phyloP scores from a whole-genome alignment of 176 grass and related monocot species.

The Avena insularis region DNA sequence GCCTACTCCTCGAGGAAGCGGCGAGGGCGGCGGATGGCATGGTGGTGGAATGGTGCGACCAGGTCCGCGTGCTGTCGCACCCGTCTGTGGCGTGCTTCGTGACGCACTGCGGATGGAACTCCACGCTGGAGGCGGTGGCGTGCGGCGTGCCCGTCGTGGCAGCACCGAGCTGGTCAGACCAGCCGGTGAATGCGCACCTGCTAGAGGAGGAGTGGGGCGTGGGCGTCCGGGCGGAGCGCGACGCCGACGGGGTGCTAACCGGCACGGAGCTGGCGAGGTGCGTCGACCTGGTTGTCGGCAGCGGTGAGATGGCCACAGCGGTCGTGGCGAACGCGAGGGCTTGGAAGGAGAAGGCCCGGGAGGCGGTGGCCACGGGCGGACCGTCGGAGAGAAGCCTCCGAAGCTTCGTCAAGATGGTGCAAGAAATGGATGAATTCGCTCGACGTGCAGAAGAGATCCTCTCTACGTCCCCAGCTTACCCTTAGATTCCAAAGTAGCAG shows the following conservation, averaged over 20 bases:
- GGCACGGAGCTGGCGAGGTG: constrained; percentile 59
- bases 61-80: constrained; percentile 56
- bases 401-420: constrained; percentile 20
- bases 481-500: not conserved
- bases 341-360: constrained; percentile 31
- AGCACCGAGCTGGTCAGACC: constrained; percentile 44
- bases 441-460: not conserved
- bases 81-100: constrained; percentile 54
- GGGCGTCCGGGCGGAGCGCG: constrained; percentile 6
- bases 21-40: constrained; percentile 12
- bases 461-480: not conserved
- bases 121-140: constrained; percentile 61
- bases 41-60: constrained; percentile 64
- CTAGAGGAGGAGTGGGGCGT: constrained; percentile 47
- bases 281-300: constrained; percentile 53
- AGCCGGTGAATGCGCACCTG: constrained; percentile 42
- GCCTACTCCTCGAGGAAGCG: not conserved
- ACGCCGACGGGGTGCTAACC: constrained; percentile 29
- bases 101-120: constrained; percentile 78
- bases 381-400: constrained; percentile 29
- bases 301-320: constrained; percentile 4
- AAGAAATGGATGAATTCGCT: constrained; percentile 13
- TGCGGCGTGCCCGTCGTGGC: constrained; percentile 44
- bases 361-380: not conserved
- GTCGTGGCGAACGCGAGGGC: constrained; percentile 19